A percentile compares a stretch with the other conserved stretches of the same genome.
phyloP scores from a whole-genome alignment of 2,329 filamentous ascomycete species.

The Monascus ruber region DNA sequence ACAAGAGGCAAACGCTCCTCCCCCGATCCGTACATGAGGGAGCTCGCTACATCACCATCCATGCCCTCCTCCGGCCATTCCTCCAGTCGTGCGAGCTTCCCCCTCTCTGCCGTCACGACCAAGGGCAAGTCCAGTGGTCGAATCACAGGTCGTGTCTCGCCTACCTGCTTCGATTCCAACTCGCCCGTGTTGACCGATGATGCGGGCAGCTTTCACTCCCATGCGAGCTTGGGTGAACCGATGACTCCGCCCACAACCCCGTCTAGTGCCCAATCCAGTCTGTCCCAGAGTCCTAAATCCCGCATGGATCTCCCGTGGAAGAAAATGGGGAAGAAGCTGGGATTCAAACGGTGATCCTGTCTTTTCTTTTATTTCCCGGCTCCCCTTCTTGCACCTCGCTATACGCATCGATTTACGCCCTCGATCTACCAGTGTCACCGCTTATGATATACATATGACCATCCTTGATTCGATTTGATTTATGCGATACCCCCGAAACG shows the following conservation, averaged over 20 bases:
- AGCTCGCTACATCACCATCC: conserved; percentile 16
- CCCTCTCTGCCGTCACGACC: conserved; percentile 19
- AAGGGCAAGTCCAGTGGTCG: conserved; percentile 24
- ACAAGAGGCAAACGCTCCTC: conserved; percentile 19
- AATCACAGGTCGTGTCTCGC: conserved; percentile 24
- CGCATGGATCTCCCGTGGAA: conserved; percentile 40
- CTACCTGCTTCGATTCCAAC: conserved; percentile 25
- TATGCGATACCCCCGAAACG: too few species aligned
- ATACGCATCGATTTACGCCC: too few species aligned
- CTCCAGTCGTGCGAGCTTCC: conserved; percentile 18
- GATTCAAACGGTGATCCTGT: conserved; percentile 23
- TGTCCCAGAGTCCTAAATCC: conserved; percentile 27
- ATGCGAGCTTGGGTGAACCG: conserved; percentile 29
- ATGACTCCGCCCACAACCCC: conserved; percentile 43
- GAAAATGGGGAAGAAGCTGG: conserved; percentile 41
- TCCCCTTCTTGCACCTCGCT: too few species aligned
- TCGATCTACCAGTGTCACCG: too few species aligned
- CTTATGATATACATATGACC: too few species aligned
- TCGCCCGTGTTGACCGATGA: conserved; percentile 35
- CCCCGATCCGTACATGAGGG: conserved; percentile 20
- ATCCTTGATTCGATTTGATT: too few species aligned
- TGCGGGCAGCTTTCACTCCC: conserved; percentile 32
- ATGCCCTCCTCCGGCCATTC: conserved; percentile 11
- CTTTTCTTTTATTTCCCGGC: too few species aligned
- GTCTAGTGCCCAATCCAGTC: conserved; percentile 27